These are phyloP conservation scores for Xylaria sp. DNA, from an alignment of 2,329 filamentous ascomycete genomes.

Conservation along the genomic window DNA sequence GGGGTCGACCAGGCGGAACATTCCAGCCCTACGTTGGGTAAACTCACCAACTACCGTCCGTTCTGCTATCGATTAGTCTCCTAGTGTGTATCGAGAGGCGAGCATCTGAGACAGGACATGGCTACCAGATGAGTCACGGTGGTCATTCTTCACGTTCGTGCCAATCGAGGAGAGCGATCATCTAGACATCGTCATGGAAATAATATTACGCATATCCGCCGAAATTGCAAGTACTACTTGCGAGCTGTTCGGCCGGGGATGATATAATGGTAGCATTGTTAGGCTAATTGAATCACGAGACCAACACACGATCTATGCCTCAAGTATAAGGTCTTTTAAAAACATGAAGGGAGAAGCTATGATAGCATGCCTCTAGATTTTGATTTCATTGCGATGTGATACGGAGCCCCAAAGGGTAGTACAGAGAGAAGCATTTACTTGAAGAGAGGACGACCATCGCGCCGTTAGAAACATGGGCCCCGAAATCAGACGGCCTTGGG, in stretches of 20 bases:
- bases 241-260: not conserved
- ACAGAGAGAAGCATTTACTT: constrained; percentile 39
- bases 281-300: not conserved
- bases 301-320: not conserved
- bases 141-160: constrained; percentile 8
- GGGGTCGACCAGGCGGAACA: constrained; percentile 7
- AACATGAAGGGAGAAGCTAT: not conserved
- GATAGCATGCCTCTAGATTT: constrained; percentile 33
- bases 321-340: constrained; percentile 1
- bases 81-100: not conserved
- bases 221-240: constrained; percentile 1
- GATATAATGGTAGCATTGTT: not conserved
- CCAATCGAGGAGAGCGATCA: not conserved
- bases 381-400: constrained; percentile 34
- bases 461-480: constrained; percentile 4
- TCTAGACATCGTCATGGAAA: not conserved
- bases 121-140: not conserved
- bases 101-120: not conserved
- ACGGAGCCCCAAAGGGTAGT: constrained; percentile 13
- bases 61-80: not conserved
- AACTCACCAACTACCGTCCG: not conserved
- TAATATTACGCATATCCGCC: constrained; percentile 18
- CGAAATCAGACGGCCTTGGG: constrained; percentile 7
- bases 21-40: constrained; percentile 22
- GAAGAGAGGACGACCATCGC: constrained; percentile 41